Evolutionary conservation across 2,329 filamentous ascomycete genomes (phyloP).

Genomic region (Pseudogymnoascus sp.): DNA sequence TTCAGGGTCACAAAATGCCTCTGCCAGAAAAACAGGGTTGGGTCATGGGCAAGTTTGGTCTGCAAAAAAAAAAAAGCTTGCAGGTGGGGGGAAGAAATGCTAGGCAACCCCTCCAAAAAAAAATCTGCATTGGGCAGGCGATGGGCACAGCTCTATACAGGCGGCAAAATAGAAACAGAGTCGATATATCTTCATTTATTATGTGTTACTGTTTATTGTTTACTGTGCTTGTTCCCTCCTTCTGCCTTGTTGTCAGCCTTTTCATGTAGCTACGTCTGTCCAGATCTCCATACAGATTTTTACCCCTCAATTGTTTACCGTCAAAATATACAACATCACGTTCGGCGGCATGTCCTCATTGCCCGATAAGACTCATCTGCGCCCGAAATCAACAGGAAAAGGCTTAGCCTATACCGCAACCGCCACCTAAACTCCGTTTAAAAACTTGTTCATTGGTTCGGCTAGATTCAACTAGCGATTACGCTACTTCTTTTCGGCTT

Average conservation of each 20-base stretch:
- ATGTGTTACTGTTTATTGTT: background rate
- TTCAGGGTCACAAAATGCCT: background rate
- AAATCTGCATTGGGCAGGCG: background rate
- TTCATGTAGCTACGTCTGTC: background rate
- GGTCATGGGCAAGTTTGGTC: background rate
- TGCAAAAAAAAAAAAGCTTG: slow-evolving; percentile 7
- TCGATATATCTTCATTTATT: slow-evolving; percentile 2
- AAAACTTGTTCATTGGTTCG: slow-evolving; percentile 1
- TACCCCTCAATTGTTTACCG: background rate
- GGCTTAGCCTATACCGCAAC: background rate
- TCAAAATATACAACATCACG: background rate
- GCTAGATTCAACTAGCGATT: slow-evolving; percentile 6
- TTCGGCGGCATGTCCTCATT: background rate
- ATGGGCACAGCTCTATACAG: background rate
- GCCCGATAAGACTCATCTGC: slow-evolving; percentile 9
- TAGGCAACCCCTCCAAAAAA: background rate
- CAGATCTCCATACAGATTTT: background rate
- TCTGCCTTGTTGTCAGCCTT: background rate
- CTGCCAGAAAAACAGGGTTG: slow-evolving; percentile 3
- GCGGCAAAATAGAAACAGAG: background rate
- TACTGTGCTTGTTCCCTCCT: background rate
- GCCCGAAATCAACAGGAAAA: slow-evolving; percentile 7
- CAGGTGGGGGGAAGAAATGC: slow-evolving; percentile 2
- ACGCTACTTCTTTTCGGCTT: background rate
- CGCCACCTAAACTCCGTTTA: slow-evolving; percentile 2